Base-by-base conservation (phyloP, 495 filamentous ascomycete species). In the Hypoxylon lenormandii region DNA sequence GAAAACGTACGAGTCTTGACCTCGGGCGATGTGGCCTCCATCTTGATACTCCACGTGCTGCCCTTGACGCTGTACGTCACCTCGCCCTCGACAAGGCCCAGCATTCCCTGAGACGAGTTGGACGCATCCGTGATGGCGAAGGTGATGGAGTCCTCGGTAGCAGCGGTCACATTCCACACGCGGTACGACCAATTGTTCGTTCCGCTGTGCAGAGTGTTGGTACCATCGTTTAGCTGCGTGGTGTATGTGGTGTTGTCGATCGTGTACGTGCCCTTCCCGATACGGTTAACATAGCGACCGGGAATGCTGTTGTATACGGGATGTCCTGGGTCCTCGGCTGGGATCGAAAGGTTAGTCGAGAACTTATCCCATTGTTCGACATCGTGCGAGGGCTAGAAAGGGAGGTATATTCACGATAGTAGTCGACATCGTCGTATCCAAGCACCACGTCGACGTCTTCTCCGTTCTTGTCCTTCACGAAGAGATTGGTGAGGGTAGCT, bases 51-150 rank as follows among this genome's bases (percentile, higher is more conserved):
- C 85, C 84, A 87, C 47, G 79, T 80, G 70, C 79, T 79, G 36
- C 73, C 72, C 10, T 53, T 69, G 26, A 87, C 74, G 49, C 85
- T 91, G 79, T 91, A 95, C 2, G 89, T 93, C 56, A 92, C 87
- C 71, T 88, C 87, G 33, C 85, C 87, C 66, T 91, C 78, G 46
- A 96, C 88, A 26, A 85, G 80, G 26, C 92, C 92, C 3, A 90
- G 88, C 81, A 96, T 92, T 33, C 89, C 87, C 72, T 87, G 77
- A 4, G 86, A 87, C 18, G 86, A 91, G 74, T 88, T 83, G 67
- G 76, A 79, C 40, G 78, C 77, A 75, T 96, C 92, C 15, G 86
- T 77, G 65, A 96, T 82, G 43, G 85, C 85, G 79, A 96, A 96
- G 33, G 92, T 95, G 77, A 96, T 90, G 12, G 88, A 90, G 78